Evolutionary conservation across 2,329 filamentous ascomycete genomes (phyloP).

Genomic region (Xylaria sp.): DNA sequence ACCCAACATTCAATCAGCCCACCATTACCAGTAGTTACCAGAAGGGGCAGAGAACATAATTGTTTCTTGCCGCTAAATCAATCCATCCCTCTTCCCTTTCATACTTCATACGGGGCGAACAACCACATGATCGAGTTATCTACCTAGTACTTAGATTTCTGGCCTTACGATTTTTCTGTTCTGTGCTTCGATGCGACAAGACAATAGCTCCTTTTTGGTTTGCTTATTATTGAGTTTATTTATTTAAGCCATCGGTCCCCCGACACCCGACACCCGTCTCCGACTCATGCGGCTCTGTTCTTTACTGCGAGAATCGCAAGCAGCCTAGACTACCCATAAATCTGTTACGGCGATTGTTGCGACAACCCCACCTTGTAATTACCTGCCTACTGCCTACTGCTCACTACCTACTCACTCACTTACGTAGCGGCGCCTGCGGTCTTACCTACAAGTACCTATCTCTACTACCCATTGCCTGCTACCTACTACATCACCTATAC

Average conservation of each 20-base stretch:
- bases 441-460: background rate
- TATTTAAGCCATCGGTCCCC: background rate
- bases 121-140: background rate
- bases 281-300: slow-evolving; percentile 36
- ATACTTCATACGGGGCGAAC: too few species aligned
- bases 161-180: background rate
- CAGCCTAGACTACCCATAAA: background rate
- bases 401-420: background rate
- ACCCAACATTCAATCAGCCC: slow-evolving; percentile 16
- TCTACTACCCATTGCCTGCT: background rate
- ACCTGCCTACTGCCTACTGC: background rate
- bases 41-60: background rate
- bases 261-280: slow-evolving; percentile 16
- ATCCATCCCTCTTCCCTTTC: background rate
- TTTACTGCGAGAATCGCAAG: background rate
- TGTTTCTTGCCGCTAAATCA: background rate
- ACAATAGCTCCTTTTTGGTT: background rate
- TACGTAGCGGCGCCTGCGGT: background rate
- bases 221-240: background rate
- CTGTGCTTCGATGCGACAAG: background rate
- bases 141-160: too few species aligned
- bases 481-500: slow-evolving; percentile 14
- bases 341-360: slow-evolving; percentile 29
- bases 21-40: background rate
- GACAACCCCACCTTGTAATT: slow-evolving; percentile 27